These are phyloP conservation scores for Grigorovia jiainica DNA, from an alignment of 805 yeast species.

Conservation along the genomic window DNA sequence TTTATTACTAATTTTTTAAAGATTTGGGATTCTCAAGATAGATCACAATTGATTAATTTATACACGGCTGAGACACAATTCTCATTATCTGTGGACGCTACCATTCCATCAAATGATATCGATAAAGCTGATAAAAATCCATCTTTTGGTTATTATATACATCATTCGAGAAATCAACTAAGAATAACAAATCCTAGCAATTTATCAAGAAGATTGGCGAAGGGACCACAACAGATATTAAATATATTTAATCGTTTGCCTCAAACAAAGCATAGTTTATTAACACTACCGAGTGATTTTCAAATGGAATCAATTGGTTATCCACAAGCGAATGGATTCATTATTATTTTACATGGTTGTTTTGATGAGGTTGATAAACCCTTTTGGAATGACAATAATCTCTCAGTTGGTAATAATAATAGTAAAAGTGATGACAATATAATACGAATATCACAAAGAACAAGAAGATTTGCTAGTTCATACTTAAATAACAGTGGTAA, in stretches of 20 bases:
- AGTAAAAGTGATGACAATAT: slow-evolving; percentile 14
- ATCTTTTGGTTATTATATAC: slow-evolving; percentile 58
- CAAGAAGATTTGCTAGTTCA: slow-evolving; percentile 17
- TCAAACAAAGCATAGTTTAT: slow-evolving; percentile 61
- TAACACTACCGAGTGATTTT: slow-evolving; percentile 52
- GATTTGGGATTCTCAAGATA: slow-evolving; percentile 65
- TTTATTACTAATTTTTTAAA: slow-evolving; percentile 68
- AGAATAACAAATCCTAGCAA: slow-evolving; percentile 46
- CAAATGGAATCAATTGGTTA: slow-evolving; percentile 71
- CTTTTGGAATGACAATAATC: slow-evolving; percentile 8
- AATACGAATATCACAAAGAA: slow-evolving; percentile 8
- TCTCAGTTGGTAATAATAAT: slow-evolving; percentile 13
- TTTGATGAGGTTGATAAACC: slow-evolving; percentile 63
- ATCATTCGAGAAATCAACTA: slow-evolving; percentile 67
- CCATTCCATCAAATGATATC: slow-evolving; percentile 44
- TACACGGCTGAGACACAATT: slow-evolving; percentile 82
- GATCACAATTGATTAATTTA: slow-evolving; percentile 58
- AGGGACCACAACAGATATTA: slow-evolving; percentile 61
- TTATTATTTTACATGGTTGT: slow-evolving; percentile 75
- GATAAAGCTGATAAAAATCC: slow-evolving; percentile 28
- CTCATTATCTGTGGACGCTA: slow-evolving; percentile 66
- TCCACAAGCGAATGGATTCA: slow-evolving; percentile 65
- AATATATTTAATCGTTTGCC: slow-evolving; percentile 62
- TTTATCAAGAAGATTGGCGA: slow-evolving; percentile 48
- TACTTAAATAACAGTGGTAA: slow-evolving; percentile 20